A percentile compares a stretch with the other conserved stretches of the same genome.
phyloP scores from a whole-genome alignment of 495 filamentous ascomycete genomes.

The Penicillium simplicissimum region DNA sequence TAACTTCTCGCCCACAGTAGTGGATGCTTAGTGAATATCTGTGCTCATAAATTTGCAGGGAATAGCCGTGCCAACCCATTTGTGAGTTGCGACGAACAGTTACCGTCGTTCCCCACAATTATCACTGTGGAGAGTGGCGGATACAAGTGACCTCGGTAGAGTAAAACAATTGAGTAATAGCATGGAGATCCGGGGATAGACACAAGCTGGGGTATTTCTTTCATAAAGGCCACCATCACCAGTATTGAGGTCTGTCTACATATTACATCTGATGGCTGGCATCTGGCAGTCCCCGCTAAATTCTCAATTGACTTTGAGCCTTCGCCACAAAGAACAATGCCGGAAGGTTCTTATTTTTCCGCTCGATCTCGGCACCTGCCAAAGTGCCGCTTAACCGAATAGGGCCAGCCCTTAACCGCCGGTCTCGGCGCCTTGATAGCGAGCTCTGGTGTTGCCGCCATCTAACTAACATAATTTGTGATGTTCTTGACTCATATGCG shows the following conservation, averaged over 20 bases:
- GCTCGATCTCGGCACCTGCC: background rate
- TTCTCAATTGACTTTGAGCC: background rate
- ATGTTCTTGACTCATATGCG: background rate
- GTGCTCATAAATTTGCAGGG: background rate
- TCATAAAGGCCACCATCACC: background rate
- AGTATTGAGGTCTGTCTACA: background rate
- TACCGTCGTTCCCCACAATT: slow-evolving; percentile 3
- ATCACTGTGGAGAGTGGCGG: background rate
- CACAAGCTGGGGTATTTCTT: background rate
- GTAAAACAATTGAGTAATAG: background rate
- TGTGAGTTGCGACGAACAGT: background rate
- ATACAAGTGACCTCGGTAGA: slow-evolving; percentile 1
- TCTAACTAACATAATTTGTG: background rate
- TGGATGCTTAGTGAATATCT: background rate
- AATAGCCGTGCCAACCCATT: background rate
- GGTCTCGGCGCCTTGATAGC: background rate
- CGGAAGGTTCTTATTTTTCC: background rate
- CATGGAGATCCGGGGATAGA: background rate
- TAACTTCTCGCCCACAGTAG: background rate
- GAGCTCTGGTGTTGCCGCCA: background rate
- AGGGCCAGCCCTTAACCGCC: background rate
- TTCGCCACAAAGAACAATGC: background rate
- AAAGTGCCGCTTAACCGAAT: background rate
- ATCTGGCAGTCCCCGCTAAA: background rate
- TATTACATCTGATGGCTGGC: background rate